phyloP scores from a whole-genome alignment of 2,329 filamentous ascomycete genomes.

The Trichoderma afroharzianum region DNA sequence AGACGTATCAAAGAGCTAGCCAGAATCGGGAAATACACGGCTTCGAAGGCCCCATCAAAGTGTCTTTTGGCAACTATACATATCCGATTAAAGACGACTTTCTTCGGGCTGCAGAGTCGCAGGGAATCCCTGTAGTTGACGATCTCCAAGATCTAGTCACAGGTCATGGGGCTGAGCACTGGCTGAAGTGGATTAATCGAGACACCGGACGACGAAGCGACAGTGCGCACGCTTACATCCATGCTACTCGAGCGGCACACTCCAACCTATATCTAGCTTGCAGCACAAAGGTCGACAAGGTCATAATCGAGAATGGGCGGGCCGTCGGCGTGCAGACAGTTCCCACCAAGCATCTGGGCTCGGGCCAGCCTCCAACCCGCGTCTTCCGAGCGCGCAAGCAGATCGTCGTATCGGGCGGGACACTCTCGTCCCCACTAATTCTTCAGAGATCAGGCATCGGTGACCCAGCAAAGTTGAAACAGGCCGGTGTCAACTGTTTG shows the following conservation, averaged over 20 bases:
- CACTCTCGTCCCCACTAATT: slow-evolving; percentile 47
- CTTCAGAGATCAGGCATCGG: slow-evolving; percentile 59
- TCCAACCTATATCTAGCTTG: slow-evolving; percentile 32
- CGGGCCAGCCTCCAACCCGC: slow-evolving; percentile 25
- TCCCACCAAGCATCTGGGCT: slow-evolving; percentile 43
- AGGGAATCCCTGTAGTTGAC: slow-evolving; percentile 46
- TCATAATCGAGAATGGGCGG: slow-evolving; percentile 51
- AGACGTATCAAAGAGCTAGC: slow-evolving; percentile 27
- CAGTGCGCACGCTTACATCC: slow-evolving; percentile 29
- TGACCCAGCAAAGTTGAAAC: slow-evolving; percentile 39
- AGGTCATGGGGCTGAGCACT: slow-evolving; percentile 32
- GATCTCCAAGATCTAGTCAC: slow-evolving; percentile 49
- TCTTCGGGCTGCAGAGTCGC: slow-evolving; percentile 41
- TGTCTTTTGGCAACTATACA: slow-evolving; percentile 46
- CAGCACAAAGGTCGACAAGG: slow-evolving; percentile 38
- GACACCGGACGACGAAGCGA: slow-evolving; percentile 22
- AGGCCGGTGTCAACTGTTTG: slow-evolving; percentile 44
- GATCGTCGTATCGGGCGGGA: slow-evolving; percentile 47
- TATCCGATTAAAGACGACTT: slow-evolving; percentile 43
- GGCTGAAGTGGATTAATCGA: slow-evolving; percentile 41
- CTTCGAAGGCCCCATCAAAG: slow-evolving; percentile 46
- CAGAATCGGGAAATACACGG: slow-evolving; percentile 37
- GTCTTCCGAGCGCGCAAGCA: slow-evolving; percentile 50
- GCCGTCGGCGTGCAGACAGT: slow-evolving; percentile 55
- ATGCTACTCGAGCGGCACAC: slow-evolving; percentile 29